Evolutionary conservation across 176 grass and related monocot genomes (phyloP), one percentile per base, ranked within the genome.

Genomic region (Avena insularis): DNA sequence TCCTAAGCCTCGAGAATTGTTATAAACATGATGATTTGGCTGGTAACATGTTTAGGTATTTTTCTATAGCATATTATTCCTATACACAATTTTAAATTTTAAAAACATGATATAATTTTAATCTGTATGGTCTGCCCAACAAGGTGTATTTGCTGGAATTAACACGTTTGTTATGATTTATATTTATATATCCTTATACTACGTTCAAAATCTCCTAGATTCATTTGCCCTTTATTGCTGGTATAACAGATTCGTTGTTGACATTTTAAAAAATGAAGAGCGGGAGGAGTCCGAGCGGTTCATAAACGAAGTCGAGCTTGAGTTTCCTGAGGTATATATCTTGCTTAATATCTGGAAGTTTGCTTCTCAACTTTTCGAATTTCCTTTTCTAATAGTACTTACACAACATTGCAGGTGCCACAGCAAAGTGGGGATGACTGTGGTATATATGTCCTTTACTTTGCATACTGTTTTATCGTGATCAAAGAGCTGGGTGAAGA

Each of bases 341-440:
- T 64, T 23, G 19, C 86, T 36, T 80, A 51, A 11, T 7, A 66
- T 85, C 19, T 82, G 56, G 56, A 10, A 53, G 29, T 88, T 15
- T 15, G 19, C 74, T 60, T 75, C 6, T 70, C 13, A 50, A 29
- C 27, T 49, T 36, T 29, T 15, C n/a, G 9, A 49, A 48, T 76
- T 86, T 75, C 61, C 67, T 38, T 45, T 57, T 60, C 35, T 50
- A 47, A 7, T 61, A 29, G 29, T 29, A 58, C 48, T 35, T 78
- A 15, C 46, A 82, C 16, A 55, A 85, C 48, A 47, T 85, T 90
- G 78, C 82, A 98, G 95, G 95, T 98, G 20, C 95, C 95, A 36
- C 93, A 98, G 65, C 93, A 95, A 84, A 93, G 80, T 93, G 93
- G 93, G 5, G 91, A 93, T 25, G 95, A 98, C 77, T 98, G 95